Evolutionary conservation across 441 rosid genomes (phyloP), one percentile per base, ranked within the genome.

Genomic region (Populus hybrid): DNA sequence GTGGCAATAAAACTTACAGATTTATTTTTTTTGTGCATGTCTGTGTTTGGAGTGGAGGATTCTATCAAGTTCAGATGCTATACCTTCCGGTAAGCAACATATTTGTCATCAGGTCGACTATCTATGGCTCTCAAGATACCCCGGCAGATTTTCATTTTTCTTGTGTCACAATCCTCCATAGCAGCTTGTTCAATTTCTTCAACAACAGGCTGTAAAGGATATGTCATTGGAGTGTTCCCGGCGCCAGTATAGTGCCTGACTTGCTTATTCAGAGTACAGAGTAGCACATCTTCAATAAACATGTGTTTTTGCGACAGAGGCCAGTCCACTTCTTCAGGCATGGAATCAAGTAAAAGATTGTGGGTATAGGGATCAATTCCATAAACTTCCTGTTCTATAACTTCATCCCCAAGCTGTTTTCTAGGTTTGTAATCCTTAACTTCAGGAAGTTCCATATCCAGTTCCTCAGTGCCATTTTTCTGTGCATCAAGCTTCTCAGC

Each of bases 371-470:
- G 99, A 88, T 97, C 99, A 79, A 97, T 92, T 80, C 99, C 99
- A 88, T 97, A 97, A 70, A 97, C 99, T 87, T 97, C 99, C 84
- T 97, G 99, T 81, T 97, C 99, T 75, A 97, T 69, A 81, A 97
- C 99, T 86, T 94, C 94, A 79, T 87, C 84, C 66, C 99, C 99
- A 73, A 90, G 97, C 83, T 83, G 86, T 84, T 97, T 97, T 81
- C 99, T 89, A 75, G 99, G 99, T 83, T 92, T 95, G 75, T 81
- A 97, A 79, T 91, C 98, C 88, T 97, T 97, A 67, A 97, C 98
- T 87, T 97, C 99, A 75, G 99, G 99, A 88, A 97, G 99, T 82
- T 97, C 99, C 99, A 97, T 92, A 86, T 97, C 99, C 83, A 88
- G 85, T 84, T 96, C 99, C 86, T 97, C 99, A 65, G 84, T 82